phyloP scores from a whole-genome alignment of 139 green algal genomes.

The Gonium pectorale region DNA sequence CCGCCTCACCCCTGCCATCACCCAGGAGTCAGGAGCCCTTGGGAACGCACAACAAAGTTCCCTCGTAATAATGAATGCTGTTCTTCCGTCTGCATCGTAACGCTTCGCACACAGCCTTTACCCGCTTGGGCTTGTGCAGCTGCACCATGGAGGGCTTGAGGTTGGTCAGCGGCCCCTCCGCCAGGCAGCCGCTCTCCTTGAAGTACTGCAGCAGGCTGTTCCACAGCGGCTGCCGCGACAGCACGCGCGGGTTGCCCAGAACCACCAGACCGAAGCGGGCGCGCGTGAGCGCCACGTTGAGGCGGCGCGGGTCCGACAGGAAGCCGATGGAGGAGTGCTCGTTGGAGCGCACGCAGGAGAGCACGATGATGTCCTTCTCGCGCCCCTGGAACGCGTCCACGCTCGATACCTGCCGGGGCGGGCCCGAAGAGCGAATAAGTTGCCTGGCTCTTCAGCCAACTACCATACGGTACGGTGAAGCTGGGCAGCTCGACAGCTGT shows the following conservation, averaged over 20 bases:
- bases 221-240: slow-evolving; percentile 85
- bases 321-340: slow-evolving; percentile 97
- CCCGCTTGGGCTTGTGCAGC: slow-evolving; percentile 75
- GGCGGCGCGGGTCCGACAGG: slow-evolving; percentile 91
- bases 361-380: slow-evolving; percentile 99
- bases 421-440: no score
- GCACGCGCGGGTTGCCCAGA: slow-evolving; percentile 92
- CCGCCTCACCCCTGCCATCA: no score
- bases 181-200: slow-evolving; percentile 87
- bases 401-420: slow-evolving; percentile 70
- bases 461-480: no score
- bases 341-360: slow-evolving; percentile 97
- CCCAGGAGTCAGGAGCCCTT: no score
- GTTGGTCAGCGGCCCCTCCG: slow-evolving; percentile 94
- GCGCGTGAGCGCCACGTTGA: slow-evolving; percentile 98
- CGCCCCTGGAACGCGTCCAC: slow-evolving; percentile 93
- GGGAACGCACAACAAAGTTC: no score
- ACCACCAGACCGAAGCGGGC: slow-evolving; percentile 86
- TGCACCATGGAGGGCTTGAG: slow-evolving; percentile 92
- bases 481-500: no score
- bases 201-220: slow-evolving; percentile 93
- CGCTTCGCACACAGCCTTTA: slow-evolving; percentile 18
- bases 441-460: background rate
- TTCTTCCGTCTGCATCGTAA: no score
- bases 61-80: no score